Conservation (phyloP, 805 yeast genomes). For the Myxozyma geophila region DNA sequence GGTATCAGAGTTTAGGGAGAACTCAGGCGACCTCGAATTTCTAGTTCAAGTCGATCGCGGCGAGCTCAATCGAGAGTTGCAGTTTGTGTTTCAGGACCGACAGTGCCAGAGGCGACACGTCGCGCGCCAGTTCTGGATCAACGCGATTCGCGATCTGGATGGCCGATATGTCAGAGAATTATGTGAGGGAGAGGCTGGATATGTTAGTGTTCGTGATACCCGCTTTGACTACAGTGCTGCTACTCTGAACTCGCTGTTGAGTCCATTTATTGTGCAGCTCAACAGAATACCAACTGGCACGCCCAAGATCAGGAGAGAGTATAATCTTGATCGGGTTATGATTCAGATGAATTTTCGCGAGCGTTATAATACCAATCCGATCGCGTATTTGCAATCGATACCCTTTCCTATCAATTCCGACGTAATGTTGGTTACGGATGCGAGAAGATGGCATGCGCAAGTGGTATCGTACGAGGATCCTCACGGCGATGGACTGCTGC, state of each 20-base stretch:
- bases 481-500: background rate
- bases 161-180: background rate
- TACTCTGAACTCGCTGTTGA: background rate
- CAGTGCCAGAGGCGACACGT: background rate
- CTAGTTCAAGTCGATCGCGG: background rate
- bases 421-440: background rate
- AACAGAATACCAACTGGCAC: background rate
- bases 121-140: conserved; percentile 1
- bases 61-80: background rate
- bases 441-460: conserved; percentile 1
- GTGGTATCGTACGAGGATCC: conserved; percentile 3
- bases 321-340: background rate
- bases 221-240: background rate
- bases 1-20: background rate
- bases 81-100: conserved; percentile 1
- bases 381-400: background rate
- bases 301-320: background rate
- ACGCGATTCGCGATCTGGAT: background rate
- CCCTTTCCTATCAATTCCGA: background rate
- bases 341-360: background rate
- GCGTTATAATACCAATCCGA: background rate
- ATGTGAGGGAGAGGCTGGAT: background rate
- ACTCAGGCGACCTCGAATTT: background rate
- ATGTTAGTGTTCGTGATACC: background rate
- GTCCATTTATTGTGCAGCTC: background rate